phyloP scores from a whole-genome alignment of 768 basidiomycete species.

The Mycena amicta region DNA sequence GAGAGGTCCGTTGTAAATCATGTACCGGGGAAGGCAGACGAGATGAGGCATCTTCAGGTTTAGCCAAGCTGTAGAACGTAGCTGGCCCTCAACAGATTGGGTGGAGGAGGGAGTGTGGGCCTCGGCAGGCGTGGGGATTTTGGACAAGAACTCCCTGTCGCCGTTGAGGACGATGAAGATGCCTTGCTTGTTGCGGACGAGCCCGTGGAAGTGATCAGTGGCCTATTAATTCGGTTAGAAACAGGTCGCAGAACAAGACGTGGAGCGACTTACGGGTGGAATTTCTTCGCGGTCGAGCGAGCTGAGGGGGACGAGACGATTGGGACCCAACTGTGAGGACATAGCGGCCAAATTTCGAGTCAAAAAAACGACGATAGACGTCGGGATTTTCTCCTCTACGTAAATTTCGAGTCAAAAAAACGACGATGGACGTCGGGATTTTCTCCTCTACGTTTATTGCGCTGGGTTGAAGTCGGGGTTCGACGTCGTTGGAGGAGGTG shows the following conservation, averaged over 20 bases:
- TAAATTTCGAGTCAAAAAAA: neutral
- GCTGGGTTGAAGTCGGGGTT: neutral
- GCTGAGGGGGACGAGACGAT: neutral
- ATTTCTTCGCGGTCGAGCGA: neutral
- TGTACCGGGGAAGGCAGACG: neutral
- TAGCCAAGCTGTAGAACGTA: neutral
- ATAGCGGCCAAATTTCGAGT: neutral
- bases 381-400: neutral
- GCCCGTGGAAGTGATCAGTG: neutral
- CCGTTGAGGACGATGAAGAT: neutral
- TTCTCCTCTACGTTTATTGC: neutral
- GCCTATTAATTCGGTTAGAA: neutral
- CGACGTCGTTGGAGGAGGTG: neutral
- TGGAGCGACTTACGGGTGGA: neutral
- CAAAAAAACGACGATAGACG: neutral
- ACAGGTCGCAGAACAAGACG: neutral
- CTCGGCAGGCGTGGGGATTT: neutral
- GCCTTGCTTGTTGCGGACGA: neutral
- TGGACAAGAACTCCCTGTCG: neutral
- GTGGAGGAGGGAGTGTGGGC: neutral
- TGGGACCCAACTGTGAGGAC: neutral
- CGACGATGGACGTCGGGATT: neutral
- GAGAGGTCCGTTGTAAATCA: neutral
- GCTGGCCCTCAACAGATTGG: neutral
- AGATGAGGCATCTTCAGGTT: neutral